Evolutionary conservation across 768 basidiomycete genomes (phyloP), one percentile per base, ranked within the genome.

Genomic region (Megacollybia marginata): DNA sequence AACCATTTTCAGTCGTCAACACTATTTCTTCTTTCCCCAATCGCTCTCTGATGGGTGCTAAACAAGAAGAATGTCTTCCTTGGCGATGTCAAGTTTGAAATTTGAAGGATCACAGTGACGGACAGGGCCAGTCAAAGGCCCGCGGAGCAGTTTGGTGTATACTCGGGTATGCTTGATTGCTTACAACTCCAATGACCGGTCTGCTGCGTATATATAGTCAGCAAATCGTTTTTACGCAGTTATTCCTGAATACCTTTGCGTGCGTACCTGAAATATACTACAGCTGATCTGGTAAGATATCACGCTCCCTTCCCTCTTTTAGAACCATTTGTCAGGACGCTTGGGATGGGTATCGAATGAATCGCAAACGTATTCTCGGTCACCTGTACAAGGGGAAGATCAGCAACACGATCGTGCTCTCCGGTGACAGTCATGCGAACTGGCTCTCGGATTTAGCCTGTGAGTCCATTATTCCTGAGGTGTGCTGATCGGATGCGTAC

Each of bases 371-470:
- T 18, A 62, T 83, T 33, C 65, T 81, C 19, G 66, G 75, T 47
- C 72, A 78, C 50, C 61, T 82, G n/a, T 69, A 74, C 55, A 47
- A 63, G 28, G 72, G 78, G 55, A 64, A 68, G 44, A 80, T 82
- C 49, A 67, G 64, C 62, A 80, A 80, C 57, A 75, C 74, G 1
- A 58, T 80, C 50, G 72, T 81, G 48, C 65, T 82, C n/a, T 69
- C 79, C n/a, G 79, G 80, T 11, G 80, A 83, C 56, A 76, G 76
- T 47, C 79, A 82, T 55, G 76, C 77, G 5, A 79, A 79, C 58
- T 80, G 79, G 79, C 79, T 75, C 12, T 79, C 74, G 40, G 79
- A 82, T 55, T 67, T 79, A 13, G 72, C 75, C 34, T 73, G 76
- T 76, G 54, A 55, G 75, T 67, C 20, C 38, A 15, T 18, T 35